These are phyloP conservation scores for Trichoderma sp. DNA, from an alignment of 2,329 filamentous ascomycete genomes.

Conservation along the genomic window DNA sequence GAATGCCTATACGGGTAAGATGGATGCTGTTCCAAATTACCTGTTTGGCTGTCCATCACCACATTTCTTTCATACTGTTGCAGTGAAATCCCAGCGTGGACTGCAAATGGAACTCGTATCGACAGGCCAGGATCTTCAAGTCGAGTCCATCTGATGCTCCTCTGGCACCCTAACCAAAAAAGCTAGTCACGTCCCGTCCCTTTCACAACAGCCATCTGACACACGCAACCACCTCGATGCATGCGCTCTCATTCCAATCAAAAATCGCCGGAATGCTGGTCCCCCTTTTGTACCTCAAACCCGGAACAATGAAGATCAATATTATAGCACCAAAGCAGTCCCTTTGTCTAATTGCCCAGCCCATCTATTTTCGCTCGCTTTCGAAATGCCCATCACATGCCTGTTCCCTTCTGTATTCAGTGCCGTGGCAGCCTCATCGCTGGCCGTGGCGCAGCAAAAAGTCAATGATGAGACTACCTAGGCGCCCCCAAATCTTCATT, in stretches of 20 bases:
- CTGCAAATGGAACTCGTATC: neutral
- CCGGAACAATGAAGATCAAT: neutral
- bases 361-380: neutral
- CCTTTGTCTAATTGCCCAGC: neutral
- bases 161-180: neutral
- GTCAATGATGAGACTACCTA: neutral
- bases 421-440: neutral
- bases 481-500: neutral
- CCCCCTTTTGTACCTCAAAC: neutral
- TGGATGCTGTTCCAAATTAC: neutral
- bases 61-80: neutral
- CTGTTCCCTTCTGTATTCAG: neutral
- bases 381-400: neutral
- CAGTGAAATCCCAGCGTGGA: neutral
- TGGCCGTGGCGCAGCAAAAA: neutral
- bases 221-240: neutral
- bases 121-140: neutral
- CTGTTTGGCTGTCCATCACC: neutral
- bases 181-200: neutral
- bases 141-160: neutral
- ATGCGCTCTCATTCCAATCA: neutral
- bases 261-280: neutral
- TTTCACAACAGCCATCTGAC: neutral
- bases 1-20: neutral
- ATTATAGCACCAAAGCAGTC: neutral